Percentiles rank a stretch among this genome's conserved stretches.
Conservation (phyloP, 768 basidiomycete species). For the Tulasnella sp. region DNA sequence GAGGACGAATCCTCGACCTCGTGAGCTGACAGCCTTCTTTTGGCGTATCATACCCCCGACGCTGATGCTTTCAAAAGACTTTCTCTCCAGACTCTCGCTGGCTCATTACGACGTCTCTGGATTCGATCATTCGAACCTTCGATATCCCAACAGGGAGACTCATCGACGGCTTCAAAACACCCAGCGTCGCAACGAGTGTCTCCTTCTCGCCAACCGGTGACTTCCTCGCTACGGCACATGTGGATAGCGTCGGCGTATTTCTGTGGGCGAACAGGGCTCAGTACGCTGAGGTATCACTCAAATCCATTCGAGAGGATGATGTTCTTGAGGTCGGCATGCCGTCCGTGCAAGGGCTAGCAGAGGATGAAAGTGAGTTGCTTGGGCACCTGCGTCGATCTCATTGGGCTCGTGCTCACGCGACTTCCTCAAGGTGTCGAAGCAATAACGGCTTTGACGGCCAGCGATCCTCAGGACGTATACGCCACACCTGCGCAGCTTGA, state of each 20-base stretch:
- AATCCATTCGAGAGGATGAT: slow-evolving; percentile 69
- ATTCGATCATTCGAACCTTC: slow-evolving; percentile 88
- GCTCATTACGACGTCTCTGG: slow-evolving; percentile 81
- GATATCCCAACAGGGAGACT: slow-evolving; percentile 89
- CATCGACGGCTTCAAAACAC: slow-evolving; percentile 85
- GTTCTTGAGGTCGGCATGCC: slow-evolving; percentile 65
- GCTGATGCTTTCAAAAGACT: slow-evolving; percentile 42
- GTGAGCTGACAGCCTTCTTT: slow-evolving; percentile 39
- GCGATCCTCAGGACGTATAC: slow-evolving; percentile 62
- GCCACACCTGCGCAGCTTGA: slow-evolving; percentile 82
- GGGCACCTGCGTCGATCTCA: background rate
- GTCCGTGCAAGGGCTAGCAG: slow-evolving; percentile 70
- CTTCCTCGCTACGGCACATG: slow-evolving; percentile 90
- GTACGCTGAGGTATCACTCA: slow-evolving; percentile 76
- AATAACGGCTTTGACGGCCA: slow-evolving; percentile 52
- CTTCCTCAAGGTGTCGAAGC: slow-evolving; percentile 55
- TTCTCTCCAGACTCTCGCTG: slow-evolving; percentile 95
- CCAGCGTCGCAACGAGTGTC: slow-evolving; percentile 80
- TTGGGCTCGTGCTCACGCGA: background rate
- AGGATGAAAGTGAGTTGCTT: slow-evolving; percentile 60
- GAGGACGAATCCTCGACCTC: slow-evolving; percentile 79
- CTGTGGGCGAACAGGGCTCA: slow-evolving; percentile 99
- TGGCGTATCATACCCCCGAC: slow-evolving; percentile 11
- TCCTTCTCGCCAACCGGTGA: slow-evolving; percentile 93
- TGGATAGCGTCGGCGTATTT: slow-evolving; percentile 88